Base-by-base conservation (phyloP, 495 filamentous ascomycete species). In the Glarea lozoyensis region DNA sequence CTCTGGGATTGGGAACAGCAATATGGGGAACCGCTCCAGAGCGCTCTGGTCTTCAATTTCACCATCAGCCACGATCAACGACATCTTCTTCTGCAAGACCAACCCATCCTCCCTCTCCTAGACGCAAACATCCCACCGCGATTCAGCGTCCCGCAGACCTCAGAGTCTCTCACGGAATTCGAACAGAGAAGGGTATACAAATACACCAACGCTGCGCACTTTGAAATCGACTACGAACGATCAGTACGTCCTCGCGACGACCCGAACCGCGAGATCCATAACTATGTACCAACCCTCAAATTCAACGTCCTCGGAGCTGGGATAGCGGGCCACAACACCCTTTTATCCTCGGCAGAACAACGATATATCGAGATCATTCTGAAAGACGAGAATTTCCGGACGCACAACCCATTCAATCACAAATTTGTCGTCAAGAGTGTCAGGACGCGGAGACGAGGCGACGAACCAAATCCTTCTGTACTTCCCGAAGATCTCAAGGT, bases 51-150 rank as follows among this genome's bases (percentile, higher is more conserved):
- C 22, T 42, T 48, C 29, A 46, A 27, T 40, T 43, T 49, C 40
- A 49, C 46, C 6, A 23, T 49, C 18, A 39, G 40, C 17, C 46
- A 32, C 19, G 46, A 49, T 40, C 33, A 44, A n/a, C 46, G 32
- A 32, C 43, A 22, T 9, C 40, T 49, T 11, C 23, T 44, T 2
- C 40, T 49, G 7, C 42, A 49, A 20, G 40, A 38, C 18, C 13
- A 37, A 25, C 33, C 46, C 13, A 43, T 49, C 40, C 40, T 49
- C 1, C 46, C 46, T 30, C 34, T 24, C 23, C 16, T 25, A 39
- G 10, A 49, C 18, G 16, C 34, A 20, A 17, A 49, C 25, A 15
- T 39, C 40, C 40, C 40, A 13, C 12, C 46, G 10, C 34, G 12
- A 12, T 33, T 49, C 25, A 17, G n/a, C 24, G 46, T 40, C n/a